phyloP scores from a whole-genome alignment of 768 basidiomycete species.

The Candolleomyces aberdarensis region DNA sequence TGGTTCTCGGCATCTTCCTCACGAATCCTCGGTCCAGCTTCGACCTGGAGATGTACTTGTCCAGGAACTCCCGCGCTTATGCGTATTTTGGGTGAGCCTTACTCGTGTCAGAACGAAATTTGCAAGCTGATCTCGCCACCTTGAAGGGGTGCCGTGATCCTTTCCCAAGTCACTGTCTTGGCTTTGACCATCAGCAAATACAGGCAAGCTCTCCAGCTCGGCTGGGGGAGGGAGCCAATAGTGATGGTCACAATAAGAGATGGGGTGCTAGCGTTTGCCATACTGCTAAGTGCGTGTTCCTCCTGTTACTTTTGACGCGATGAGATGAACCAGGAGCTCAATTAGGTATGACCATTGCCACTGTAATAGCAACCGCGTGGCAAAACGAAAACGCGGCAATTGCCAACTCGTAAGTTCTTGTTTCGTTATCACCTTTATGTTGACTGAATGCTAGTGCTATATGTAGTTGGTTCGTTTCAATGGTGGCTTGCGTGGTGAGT shows the following conservation, averaged over 20 bases:
- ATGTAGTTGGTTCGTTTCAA: conserved; percentile 26
- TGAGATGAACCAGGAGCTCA: background rate
- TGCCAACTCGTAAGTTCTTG: conserved; percentile 22
- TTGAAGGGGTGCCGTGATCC: conserved; percentile 19
- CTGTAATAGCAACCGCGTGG: conserved; percentile 3
- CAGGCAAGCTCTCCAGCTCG: conserved; percentile 19
- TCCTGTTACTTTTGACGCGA: background rate
- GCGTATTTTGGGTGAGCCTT: conserved; percentile 25
- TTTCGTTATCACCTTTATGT: no score
- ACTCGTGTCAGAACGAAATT: no score
- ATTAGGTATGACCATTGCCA: conserved; percentile 16
- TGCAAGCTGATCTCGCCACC: no score
- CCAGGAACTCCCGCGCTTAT: conserved; percentile 18
- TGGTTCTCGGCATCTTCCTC: conserved; percentile 18
- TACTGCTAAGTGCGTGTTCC: conserved; percentile 28
- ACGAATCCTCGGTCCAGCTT: conserved; percentile 18
- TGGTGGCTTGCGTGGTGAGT: conserved; percentile 24
- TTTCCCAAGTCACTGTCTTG: conserved; percentile 32
- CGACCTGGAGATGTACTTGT: conserved; percentile 16
- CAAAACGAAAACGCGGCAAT: conserved; percentile 20
- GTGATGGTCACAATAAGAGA: conserved; percentile 35
- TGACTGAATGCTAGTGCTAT: no score
- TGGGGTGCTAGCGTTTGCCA: conserved; percentile 29
- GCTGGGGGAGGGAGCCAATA: conserved; percentile 32
- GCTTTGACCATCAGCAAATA: conserved; percentile 29